Evolutionary conservation across 257 asterid genomes (phyloP), one percentile per base, ranked within the genome.

Genomic region (Solanum appendiculatum): DNA sequence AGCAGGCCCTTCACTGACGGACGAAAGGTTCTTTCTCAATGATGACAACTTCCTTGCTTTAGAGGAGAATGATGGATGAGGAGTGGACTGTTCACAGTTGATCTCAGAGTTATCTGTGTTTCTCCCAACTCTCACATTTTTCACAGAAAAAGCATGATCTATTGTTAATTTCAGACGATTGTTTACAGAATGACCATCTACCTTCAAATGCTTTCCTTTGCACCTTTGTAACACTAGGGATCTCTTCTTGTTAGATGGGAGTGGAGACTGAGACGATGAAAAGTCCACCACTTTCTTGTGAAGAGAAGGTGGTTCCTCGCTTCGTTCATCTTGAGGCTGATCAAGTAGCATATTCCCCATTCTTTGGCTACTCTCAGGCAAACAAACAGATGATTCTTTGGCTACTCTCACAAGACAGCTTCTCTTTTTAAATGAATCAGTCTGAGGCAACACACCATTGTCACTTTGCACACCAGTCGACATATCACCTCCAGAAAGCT

Each of bases 1-100:
- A 86, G 68, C 89, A 87, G 94, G 89, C 80, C 91, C 85, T 88
- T 60, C 88, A 85, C 88, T 87, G 48, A 86, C 86, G 6, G 93
- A 91, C 63, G 88, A 88, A 75, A 89, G 88, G 36, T 90, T 91
- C 75, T 93, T 94, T 89, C 91, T 88, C 92, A 89, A 89, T 82
- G 98, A 92, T 23, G 95, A 87, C 83, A 91, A 91, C 86, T 85
- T 95, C 90, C 88, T 92, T 36, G 89, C 83, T 83, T 88, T 89
- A 46, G 95, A 86, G 63, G 90, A 66, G 81, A 88, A 73, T 48
- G 88, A 91, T 88, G 63, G 93, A 29, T 87, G 85, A 86, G 68
- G 56, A 42, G 64, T 33, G 68, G 92, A 84, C 77, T 15, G 23
- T 86, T 84, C 90, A 88, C 91, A 88, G 70, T 88, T 83, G 85